Evolutionary conservation across 805 yeast species (phyloP), one percentile per base, ranked within the genome.

Genomic region (Ogataea haglerorum): DNA sequence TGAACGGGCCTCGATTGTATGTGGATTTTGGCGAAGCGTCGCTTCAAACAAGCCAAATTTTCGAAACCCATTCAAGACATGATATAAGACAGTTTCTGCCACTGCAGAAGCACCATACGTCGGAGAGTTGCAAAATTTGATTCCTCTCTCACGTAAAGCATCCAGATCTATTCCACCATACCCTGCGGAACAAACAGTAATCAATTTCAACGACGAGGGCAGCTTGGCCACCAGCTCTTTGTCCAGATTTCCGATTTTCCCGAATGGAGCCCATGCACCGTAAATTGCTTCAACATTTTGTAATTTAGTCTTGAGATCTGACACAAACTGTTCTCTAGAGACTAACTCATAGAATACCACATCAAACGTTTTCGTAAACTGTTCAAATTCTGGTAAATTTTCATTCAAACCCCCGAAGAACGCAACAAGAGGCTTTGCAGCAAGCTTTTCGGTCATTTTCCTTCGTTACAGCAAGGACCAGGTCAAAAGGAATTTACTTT

Each of bases 81-180:
- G 69, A 53, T 65, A 72, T 32, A 83, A 62, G 3, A 82, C 91
- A 43, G 80, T 63, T 47, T 85, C 95, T 3, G 90, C 85, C 19
- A 85, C 95, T 12, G 84, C 82, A 29, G 69, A 76, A 1, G 85
- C 76, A 0, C 83, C 78, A 28, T 69, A 64, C 9, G 73, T 64
- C 44, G 85, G 75, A 40, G 79, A 80, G 54, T 85, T 82, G 45
- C 85, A 76, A 45, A 85, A 66, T 6, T 64, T 53, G 19, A 85
- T 75, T 10, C 72, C 73, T 38, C 35, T 36, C 7, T 28, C 39
- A 49, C 49, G 50, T 61, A 76, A 52, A 7, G 50, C 60, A 5
- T 45, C 44, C 3, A 68, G 63, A 55, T 74, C 75, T 41, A 67
- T 65, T 10, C 64, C 68, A 38, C 73, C 75, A 52, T 53, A 64